Base-by-base conservation (phyloP, 2,329 filamentous ascomycete species). In the Fusarium sp. region DNA sequence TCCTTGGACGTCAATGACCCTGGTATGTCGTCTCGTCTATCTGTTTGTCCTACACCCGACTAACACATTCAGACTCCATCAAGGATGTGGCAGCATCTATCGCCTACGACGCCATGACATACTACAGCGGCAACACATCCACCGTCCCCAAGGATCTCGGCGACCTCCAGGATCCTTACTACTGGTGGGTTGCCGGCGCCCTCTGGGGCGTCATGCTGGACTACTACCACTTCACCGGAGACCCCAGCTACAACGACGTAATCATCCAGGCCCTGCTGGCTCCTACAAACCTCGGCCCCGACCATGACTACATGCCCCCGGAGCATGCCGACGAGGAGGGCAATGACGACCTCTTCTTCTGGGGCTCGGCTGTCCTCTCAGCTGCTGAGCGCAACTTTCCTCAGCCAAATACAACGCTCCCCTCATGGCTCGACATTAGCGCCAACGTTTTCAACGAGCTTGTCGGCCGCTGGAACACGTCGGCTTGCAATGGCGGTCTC, bases 281-380 rank as follows among this genome's bases (percentile, higher is more conserved):
- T 29, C 91, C 82, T 1, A 80, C 81, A 58, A 91, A 89, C 79
- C 87, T 84, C 7, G 91, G 91, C 1, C 86, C 87, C 0, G 80
- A 87, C 10, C 84, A 86, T 66, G 86, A 93, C 81, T 92, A 87
- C 77, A 90, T 93, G 86, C 84, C 88, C 5, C 85, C 87, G 0
- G 80, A 82, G 64, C 88, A 92, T 71, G 81, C 82, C 14, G 84
- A 85, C n/a, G 87, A 90, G 69, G 89, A 92, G 79, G 92, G 92
- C 62, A 94, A 94, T 73, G 92, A 94, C 74, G 92, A 94, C 78
- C 91, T 94, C 78, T 90, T 90, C 35, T 94, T 94, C 79, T 94
- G 92, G 92, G 90, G 87, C 12, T 90, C 93, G 29, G 87, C 90
- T 16, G 87, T 90, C 70, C 87, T 94, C 80, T 85, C 90, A 6